Evolutionary conservation across 768 basidiomycete species (phyloP), one percentile per base, ranked within the genome.

Genomic region (Lactarius pseudohatsudake): DNA sequence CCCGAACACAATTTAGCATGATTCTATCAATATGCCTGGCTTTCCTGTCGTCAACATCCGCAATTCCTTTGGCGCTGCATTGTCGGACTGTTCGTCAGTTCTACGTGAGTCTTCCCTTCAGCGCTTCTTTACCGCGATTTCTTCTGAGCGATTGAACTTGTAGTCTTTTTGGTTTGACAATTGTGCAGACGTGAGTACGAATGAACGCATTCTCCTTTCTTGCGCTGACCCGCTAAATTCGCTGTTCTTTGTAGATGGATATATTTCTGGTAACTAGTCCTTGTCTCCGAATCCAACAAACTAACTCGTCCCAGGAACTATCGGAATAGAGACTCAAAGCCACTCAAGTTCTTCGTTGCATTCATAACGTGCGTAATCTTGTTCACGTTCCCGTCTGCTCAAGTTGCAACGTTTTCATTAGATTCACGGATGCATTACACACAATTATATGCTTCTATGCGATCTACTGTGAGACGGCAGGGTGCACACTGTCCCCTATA

Each of bases 391-490:
- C 11, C 16, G 15, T 18, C 16, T 20, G 11, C 18, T 28, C 43
- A 3, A 60, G 10, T 34, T 7, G 3, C 18, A 30, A 41, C 32
- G 10, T 18, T 11, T n/a, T 26, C 22, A n/a, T 54, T 32, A 82
- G 81, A 71, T 1, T 79, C 16, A 69, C 83, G 65, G 83, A 85
- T 72, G 80, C 81, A 0, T 40, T 76, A 2, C 84, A 85, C 68
- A 70, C 83, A 18, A 70, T 76, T 20, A 70, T 84, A 3, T 82
- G 80, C 70, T 77, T 78, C 2, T 75, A 79, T 32, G 72, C 82
- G 2, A 77, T 84, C 45, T 84, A 30, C 5, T 30, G 30, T 30
- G 30, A 30, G 30, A 6, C 4, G 30, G 5, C 30, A 30, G 30
- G 30, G 4, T 7, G 30, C 30, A 30, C 30, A 30, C 30, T 30